Evolutionary conservation across 345 rosid genomes (phyloP).

Genomic region (Erodium maritimum): DNA sequence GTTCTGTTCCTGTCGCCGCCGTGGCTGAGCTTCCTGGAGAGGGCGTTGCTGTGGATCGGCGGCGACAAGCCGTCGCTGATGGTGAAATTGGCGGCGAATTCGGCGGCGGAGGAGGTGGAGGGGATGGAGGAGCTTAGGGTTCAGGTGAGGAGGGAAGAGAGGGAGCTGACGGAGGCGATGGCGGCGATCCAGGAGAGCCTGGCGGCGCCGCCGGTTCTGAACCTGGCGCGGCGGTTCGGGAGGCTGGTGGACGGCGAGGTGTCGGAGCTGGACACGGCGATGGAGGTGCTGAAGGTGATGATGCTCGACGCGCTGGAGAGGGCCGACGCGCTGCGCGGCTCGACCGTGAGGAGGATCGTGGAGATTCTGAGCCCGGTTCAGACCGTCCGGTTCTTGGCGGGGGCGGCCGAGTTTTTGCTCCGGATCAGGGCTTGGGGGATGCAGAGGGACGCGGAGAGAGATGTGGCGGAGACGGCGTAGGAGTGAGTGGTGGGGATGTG

Average conservation of each 20-base stretch:
- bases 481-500: too few species aligned
- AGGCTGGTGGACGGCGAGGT: conserved; percentile 10
- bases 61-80: conserved; percentile 27
- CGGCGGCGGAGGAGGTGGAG: conserved; percentile 15
- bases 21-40: conserved; percentile 30
- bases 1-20: conserved; percentile 28
- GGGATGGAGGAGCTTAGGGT: conserved; percentile 14
- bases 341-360: conserved; percentile 11
- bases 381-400: conserved; percentile 19
- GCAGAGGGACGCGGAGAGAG: background rate
- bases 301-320: conserved; percentile 18
- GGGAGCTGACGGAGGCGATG: conserved; percentile 21
- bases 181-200: conserved; percentile 33
- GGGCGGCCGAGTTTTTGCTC: conserved; percentile 20
- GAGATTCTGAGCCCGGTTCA: conserved; percentile 22
- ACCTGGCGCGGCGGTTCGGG: conserved; percentile 9
- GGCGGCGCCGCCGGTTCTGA: conserved; percentile 16
- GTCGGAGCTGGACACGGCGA: conserved; percentile 13
- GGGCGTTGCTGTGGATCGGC: conserved; percentile 24
- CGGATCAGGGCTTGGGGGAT: conserved; percentile 13
- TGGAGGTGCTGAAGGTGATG: conserved; percentile 9
- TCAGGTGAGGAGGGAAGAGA: conserved; percentile 20
- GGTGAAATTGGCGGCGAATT: conserved; percentile 18
- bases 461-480: too few species aligned
- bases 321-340: conserved; percentile 16